Evolutionary conservation across 305 asterid genomes (phyloP).

Genomic region (Rubia peregrina): DNA sequence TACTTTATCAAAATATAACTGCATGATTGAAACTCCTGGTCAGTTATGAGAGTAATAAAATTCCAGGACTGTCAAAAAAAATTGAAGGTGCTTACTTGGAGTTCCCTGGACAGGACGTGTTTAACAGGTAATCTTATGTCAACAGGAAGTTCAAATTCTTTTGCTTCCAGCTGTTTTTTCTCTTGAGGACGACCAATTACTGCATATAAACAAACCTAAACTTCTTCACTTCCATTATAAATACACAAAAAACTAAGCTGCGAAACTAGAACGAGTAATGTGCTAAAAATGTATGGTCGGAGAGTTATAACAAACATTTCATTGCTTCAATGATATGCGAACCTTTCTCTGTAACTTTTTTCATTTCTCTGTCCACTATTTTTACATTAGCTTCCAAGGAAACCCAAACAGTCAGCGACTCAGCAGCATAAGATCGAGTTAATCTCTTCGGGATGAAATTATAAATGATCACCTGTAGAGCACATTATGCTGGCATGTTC

Average conservation of each 20-base stretch:
- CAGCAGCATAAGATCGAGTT: neutral
- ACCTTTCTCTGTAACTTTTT: neutral
- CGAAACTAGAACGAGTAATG: slow-evolving; percentile 5
- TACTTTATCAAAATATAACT: slow-evolving; percentile 91
- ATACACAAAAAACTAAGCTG: neutral
- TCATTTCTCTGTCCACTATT: neutral
- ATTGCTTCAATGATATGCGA: slow-evolving; percentile 3
- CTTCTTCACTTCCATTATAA: slow-evolving; percentile 6
- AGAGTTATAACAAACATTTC: neutral
- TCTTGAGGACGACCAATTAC: slow-evolving; percentile 41
- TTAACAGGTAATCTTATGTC: slow-evolving; percentile 89
- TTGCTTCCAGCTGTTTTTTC: slow-evolving; percentile 51
- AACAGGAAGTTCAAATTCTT: slow-evolving; percentile 68
- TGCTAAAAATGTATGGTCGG: neutral
- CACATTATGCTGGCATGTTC: neutral
- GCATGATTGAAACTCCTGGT: slow-evolving; percentile 27
- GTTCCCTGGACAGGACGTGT: slow-evolving; percentile 91
- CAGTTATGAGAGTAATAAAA: slow-evolving; percentile 11
- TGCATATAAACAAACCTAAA: slow-evolving; percentile 21
- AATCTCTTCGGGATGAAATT: neutral
- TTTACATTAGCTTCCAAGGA: neutral
- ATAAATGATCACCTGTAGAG: neutral
- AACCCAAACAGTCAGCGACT: neutral
- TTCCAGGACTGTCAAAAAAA: slow-evolving; percentile 13
- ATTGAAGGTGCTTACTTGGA: slow-evolving; percentile 49